Base-by-base conservation (phyloP, 129 eudicot genomes). In the Arctium minus region DNA sequence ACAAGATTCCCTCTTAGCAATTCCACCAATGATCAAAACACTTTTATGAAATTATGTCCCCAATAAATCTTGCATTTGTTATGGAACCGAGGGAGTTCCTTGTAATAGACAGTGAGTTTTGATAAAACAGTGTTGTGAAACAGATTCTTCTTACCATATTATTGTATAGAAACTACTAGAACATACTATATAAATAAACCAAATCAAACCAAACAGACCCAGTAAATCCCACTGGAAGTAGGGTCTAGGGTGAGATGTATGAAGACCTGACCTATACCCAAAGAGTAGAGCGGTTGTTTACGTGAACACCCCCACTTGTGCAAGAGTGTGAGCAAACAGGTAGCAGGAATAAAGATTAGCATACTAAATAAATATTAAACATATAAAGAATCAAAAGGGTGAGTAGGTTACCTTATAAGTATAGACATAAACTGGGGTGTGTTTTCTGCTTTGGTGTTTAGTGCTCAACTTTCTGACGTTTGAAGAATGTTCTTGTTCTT, bases 381-480 rank as follows among this genome's bases (percentile, higher is more conserved):
- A 70, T 70, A 29, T 0, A 81, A 39, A 31, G 33, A 62, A 40
- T 38, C 27, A 64, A 37, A 27, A 36, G 81, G 64, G 35, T 53
- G 60, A 50, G 31, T 18, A 17, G 76, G 73, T 77, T 81, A 93
- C 99, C 99, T 96, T 93, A 87, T 90, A 91, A 27, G 95, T 90
- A 79, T 91, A 96, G 33, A 96, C 95, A 88, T 38, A 91, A 5
- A 89, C 82, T 6, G 91, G 92, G 62, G 86, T 74, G 77, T 65
- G 81, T 44, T 76, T 91, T 76, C 72, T 84, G 83, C 77, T 84
- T 78, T 33, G 64, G 83, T 30, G 85, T 35, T 82, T 83, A 67
- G 81, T 77, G 72, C 77, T 85, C 71, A 56, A 30, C 69, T 86
- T 86, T 85, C 79, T 73, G 80, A 80, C 70, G 64, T 72, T 76